phyloP scores from a whole-genome alignment of 1,139 yeast species.

The Yamadazyma taylorii region DNA sequence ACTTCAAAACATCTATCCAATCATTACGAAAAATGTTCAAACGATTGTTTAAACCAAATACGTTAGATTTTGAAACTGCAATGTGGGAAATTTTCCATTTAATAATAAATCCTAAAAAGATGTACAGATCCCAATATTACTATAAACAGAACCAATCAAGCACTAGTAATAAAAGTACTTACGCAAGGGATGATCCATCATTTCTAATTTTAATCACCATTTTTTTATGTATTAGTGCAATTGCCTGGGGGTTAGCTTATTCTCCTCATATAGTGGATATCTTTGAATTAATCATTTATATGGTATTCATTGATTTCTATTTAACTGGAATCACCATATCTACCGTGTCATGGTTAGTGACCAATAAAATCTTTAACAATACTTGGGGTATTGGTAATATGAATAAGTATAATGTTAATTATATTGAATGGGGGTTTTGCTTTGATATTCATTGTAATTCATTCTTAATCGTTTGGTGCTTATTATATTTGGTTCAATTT shows the following conservation, averaged over 20 bases:
- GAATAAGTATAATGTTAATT: constrained; percentile 40
- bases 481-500: constrained; percentile 75
- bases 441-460: constrained; percentile 93
- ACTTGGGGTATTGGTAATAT: constrained; percentile 32
- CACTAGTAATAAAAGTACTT: constrained; percentile 33
- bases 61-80: constrained; percentile 89
- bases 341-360: constrained; percentile 69
- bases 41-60: constrained; percentile 66
- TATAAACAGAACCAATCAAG: constrained; percentile 45
- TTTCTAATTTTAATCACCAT: constrained; percentile 70
- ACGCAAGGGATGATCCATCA: constrained; percentile 92
- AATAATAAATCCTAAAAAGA: constrained; percentile 73
- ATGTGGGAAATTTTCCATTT: constrained; percentile 84
- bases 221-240: constrained; percentile 68
- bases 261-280: constrained; percentile 63
- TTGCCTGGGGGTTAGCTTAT: constrained; percentile 90
- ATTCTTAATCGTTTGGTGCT: constrained; percentile 76
- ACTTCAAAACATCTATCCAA: constrained; percentile 10
- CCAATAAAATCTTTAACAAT: constrained; percentile 58
- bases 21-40: constrained; percentile 30
- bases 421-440: constrained; percentile 91
- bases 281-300: constrained; percentile 64
- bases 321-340: constrained; percentile 69
- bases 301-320: constrained; percentile 84
- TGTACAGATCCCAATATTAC: constrained; percentile 78